These are phyloP conservation scores for Dictyostelium intermedium DNA, from an alignment of 78 protist genomes.

Conservation along the genomic window DNA sequence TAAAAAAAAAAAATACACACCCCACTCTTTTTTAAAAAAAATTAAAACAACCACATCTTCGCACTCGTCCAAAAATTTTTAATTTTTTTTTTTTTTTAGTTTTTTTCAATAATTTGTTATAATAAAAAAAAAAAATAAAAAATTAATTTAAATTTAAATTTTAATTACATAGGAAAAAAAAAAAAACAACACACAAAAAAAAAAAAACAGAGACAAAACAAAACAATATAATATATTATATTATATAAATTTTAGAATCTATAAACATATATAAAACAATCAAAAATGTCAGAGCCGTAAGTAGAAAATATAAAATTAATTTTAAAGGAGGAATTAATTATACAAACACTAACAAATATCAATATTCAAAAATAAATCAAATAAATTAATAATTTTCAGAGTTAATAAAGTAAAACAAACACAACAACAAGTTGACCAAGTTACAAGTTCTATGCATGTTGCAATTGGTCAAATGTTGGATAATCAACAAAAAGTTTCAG, in stretches of 20 bases:
- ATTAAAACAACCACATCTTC: not conserved
- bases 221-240: not conserved
- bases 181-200: not conserved
- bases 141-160: not conserved
- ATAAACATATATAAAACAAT: not conserved
- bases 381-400: not conserved
- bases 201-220: not conserved
- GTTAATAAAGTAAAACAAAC: conserved; percentile 42
- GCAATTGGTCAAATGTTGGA: conserved; percentile 65
- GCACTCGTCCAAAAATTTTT: not conserved
- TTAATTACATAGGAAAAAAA: not conserved
- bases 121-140: not conserved
- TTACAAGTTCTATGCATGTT: conserved; percentile 50
- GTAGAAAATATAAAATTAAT: not conserved
- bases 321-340: not conserved
- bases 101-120: too few relatives aligned
- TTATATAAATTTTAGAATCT: not conserved
- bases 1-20: not conserved
- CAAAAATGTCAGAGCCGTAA: conserved; percentile 13
- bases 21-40: too few relatives aligned
- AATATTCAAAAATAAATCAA: not conserved
- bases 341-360: too few relatives aligned
- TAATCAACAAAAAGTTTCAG: conserved; percentile 71
- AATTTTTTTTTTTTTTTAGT: not conserved
- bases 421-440: conserved; percentile 54